phyloP scores from a whole-genome alignment of 768 basidiomycete genomes.

The Rubroboletus satanas region DNA sequence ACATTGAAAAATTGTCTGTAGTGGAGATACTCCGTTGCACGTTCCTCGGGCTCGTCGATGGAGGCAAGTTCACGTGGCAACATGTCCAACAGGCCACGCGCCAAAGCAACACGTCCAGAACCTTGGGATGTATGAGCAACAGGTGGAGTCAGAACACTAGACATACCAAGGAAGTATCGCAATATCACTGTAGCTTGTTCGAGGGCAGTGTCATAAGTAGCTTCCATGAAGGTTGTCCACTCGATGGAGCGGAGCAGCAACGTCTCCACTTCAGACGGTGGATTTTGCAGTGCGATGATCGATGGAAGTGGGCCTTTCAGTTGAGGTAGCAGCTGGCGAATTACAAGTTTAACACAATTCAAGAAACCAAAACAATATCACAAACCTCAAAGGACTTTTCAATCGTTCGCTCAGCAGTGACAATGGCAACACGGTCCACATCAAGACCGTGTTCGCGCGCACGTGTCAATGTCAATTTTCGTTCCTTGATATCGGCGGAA shows the following conservation, averaged over 20 bases:
- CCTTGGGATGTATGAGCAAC: conserved; percentile 38
- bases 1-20: conserved; percentile 77
- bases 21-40: conserved; percentile 71
- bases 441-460: conserved; percentile 86
- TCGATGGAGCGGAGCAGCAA: conserved; percentile 84
- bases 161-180: conserved; percentile 84
- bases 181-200: conserved; percentile 85
- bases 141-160: background rate
- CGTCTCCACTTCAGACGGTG: conserved; percentile 54
- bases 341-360: conserved; percentile 7
- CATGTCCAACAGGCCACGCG: conserved; percentile 53
- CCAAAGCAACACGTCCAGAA: conserved; percentile 69
- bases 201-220: conserved; percentile 74
- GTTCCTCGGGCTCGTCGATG: conserved; percentile 65
- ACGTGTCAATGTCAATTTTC: conserved; percentile 64
- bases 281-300: conserved; percentile 52
- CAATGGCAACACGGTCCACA: conserved; percentile 71
- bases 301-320: conserved; percentile 58
- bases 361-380: conserved; percentile 6
- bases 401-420: conserved; percentile 74
- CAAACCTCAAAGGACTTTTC: conserved; percentile 64
- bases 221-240: conserved; percentile 80
- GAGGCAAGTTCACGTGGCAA: conserved; percentile 61
- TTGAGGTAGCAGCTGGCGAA: conserved; percentile 46
- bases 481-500: conserved; percentile 57